Percentiles rank a stretch among this genome's conserved stretches.
phyloP scores from a whole-genome alignment of 352 stramenopile species.

The Halophytophthora polymorphica region DNA sequence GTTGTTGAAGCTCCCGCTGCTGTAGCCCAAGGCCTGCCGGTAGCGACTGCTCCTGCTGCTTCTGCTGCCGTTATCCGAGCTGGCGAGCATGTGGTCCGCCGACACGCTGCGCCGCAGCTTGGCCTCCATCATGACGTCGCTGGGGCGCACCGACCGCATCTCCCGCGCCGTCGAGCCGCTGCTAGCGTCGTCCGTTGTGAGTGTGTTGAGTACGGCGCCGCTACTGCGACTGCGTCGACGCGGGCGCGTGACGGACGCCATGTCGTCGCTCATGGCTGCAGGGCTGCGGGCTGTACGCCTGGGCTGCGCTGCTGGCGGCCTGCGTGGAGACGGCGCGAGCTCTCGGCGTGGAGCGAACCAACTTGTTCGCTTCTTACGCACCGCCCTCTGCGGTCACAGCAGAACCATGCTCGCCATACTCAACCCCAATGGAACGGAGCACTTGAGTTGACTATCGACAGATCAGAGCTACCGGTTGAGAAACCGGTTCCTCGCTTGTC shows the following conservation, averaged over 20 bases:
- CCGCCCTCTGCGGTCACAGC: no score
- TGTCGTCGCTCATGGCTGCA: conserved; percentile 22
- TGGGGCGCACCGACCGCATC: conserved; percentile 18
- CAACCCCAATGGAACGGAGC: no score
- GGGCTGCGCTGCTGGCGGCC: no score
- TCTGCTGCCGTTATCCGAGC: conserved; percentile 26
- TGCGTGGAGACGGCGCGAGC: no score
- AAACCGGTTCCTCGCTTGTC: no score
- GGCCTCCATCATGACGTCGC: conserved; percentile 30
- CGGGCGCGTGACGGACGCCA: conserved; percentile 16
- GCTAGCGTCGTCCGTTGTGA: not conserved
- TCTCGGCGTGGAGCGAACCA: no score
- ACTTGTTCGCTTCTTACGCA: no score
- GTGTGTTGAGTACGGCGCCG: conserved; percentile 83
- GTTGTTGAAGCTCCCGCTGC: conserved; percentile 9
- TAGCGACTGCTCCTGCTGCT: conserved; percentile 24
- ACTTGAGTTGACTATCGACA: no score
- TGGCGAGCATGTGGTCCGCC: conserved; percentile 20
- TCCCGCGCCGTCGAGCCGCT: conserved; percentile 10
- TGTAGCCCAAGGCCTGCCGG: conserved; percentile 5
- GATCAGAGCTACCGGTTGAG: no score
- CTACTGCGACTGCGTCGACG: conserved; percentile 67
- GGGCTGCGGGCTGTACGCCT: no score
- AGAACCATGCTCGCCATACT: no score
- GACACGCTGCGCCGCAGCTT: conserved; percentile 36